These are phyloP conservation scores for Didymella sp. DNA, from an alignment of 2,329 filamentous ascomycete genomes.

Conservation along the genomic window DNA sequence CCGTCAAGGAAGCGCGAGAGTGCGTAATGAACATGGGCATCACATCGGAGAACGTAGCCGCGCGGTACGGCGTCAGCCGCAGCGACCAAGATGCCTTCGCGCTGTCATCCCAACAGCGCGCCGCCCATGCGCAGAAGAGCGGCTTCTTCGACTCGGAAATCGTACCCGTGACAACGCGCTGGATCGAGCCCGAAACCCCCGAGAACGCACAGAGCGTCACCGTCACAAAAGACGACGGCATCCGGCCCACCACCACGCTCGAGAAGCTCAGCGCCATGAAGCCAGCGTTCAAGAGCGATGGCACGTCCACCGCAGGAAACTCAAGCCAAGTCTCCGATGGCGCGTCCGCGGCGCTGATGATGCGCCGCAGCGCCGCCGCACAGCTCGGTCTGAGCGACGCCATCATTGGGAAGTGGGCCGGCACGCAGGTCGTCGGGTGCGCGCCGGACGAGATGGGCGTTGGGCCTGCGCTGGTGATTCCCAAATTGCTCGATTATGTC, in stretches of 20 bases:
- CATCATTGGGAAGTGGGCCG: conserved; percentile 85
- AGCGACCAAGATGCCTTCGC: conserved; percentile 86
- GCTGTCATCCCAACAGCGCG: conserved; percentile 74
- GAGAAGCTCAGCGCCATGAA: conserved; percentile 81
- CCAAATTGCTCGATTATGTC: conserved; percentile 74
- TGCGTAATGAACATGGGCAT: conserved; percentile 95
- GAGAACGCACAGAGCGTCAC: conserved; percentile 65
- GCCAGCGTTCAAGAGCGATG: conserved; percentile 79
- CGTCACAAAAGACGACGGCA: conserved; percentile 81
- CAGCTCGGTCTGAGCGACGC: conserved; percentile 71
- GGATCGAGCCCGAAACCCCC: conserved; percentile 65
- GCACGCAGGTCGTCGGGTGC: conserved; percentile 77
- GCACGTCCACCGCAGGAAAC: conserved; percentile 85
- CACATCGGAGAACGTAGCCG: conserved; percentile 87
- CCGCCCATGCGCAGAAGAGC: conserved; percentile 70
- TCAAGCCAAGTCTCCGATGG: conserved; percentile 85
- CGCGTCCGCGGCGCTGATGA: conserved; percentile 81
- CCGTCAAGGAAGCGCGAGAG: conserved; percentile 74
- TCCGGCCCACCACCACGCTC: conserved; percentile 70
- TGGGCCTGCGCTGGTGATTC: conserved; percentile 85
- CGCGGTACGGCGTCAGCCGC: conserved; percentile 74
- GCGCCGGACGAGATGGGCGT: conserved; percentile 93
- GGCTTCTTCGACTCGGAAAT: conserved; percentile 82
- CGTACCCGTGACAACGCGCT: conserved; percentile 76
- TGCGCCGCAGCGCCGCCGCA: conserved; percentile 80